Conservation (phyloP, 495 filamentous ascomycete species). For the Penicillium bialowiezense region DNA sequence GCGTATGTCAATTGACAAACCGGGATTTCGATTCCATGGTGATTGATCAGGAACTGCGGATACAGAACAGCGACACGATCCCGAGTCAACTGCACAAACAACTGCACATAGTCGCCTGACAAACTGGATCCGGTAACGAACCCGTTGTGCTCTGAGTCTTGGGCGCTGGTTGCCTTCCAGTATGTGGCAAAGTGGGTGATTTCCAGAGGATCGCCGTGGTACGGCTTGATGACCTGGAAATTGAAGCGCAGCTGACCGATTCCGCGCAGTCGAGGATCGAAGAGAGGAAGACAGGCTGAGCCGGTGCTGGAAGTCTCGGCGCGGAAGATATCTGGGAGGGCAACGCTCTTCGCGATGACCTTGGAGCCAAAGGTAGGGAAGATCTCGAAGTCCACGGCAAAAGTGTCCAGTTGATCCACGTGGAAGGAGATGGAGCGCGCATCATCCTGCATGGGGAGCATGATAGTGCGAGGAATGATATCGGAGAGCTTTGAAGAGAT, state of each 20-base stretch:
- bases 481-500: constrained; percentile 96
- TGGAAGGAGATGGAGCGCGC: constrained; percentile 90
- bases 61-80: constrained; percentile 85
- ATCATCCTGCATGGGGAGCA: constrained; percentile 95
- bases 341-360: constrained; percentile 92
- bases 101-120: constrained; percentile 85
- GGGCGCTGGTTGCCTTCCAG: constrained; percentile 95
- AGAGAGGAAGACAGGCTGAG: constrained; percentile 79
- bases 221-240: constrained; percentile 95
- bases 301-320: constrained; percentile 72
- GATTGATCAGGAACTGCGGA: constrained; percentile 74
- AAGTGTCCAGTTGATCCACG: constrained; percentile 86
- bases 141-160: constrained; percentile 76
- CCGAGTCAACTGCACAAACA: constrained; percentile 86
- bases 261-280: constrained; percentile 87
- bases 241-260: constrained; percentile 93
- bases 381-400: constrained; percentile 94
- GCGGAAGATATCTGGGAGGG: constrained; percentile 79
- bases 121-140: constrained; percentile 94
- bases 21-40: constrained; percentile 77
- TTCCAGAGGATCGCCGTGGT: constrained; percentile 87
- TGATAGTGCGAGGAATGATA: constrained; percentile 89
- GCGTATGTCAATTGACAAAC: constrained; percentile 69
- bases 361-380: constrained; percentile 97
- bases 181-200: constrained; percentile 98